Evolutionary conservation across 2,329 filamentous ascomycete species (phyloP), one percentile per base, ranked within the genome.

Genomic region (Scedosporium apiospermum): DNA sequence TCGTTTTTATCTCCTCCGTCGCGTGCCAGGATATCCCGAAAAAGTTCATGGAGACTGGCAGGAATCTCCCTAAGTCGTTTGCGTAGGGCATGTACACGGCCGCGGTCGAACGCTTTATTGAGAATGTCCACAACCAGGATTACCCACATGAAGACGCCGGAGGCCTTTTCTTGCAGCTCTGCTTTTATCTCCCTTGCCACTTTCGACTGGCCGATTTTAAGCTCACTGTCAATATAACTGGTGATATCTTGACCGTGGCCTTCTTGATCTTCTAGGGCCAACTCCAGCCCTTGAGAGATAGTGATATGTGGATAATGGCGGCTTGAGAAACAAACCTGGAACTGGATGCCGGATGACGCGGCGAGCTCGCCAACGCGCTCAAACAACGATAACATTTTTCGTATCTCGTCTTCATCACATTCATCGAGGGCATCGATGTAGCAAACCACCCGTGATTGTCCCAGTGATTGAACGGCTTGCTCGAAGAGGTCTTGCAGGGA

Each of bases 381-480:
- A 16, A 82, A 76, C 60, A 77, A 77, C 0, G 66, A 51, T 1
- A 82, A 67, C 75, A 82, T 80, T 0, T 74, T 70, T 38, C 71
- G 71, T 2, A 77, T 68, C 57, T 82, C 69, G 1, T 68, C 61
- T 59, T 79, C 75, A 6, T 78, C 70, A 63, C 78, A 81, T 65
- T 82, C 80, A 44, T 83, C 80, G 0, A 82, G 69, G 0, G 79
- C 80, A 60, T 82, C 78, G 1, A 76, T 66, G 27, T 72, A 75
- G 0, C 68, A 69, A 21, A 62, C 66, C 2, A 70, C 26, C 0
- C 61, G 55, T 2, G 58, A 58, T 5, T 62, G 0, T 1, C 63
- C 65, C 2, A 69, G 65, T 16, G n/a, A 26, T 41, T 26, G 57
- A 16, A 59, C 26, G 2, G 57, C 21, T 7, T 42, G 30, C 12